Evolutionary conservation across 768 basidiomycete genomes (phyloP).

Genomic region (Podaxis sp.): DNA sequence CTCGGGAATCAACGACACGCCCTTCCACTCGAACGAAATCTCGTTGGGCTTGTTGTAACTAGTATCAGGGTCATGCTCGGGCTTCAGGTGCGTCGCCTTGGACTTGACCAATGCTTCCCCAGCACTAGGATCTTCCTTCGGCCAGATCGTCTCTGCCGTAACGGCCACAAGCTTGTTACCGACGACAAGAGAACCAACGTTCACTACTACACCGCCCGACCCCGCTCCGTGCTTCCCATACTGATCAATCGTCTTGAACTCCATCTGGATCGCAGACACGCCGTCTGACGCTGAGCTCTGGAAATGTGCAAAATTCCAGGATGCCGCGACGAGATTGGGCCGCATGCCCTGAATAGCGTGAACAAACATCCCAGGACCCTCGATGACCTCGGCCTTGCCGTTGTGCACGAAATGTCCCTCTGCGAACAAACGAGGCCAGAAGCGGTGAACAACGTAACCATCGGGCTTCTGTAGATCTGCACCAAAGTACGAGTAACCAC

Average conservation of each 20-base stretch:
- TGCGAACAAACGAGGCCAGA: slow-evolving; percentile 75
- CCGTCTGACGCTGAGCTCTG: slow-evolving; percentile 71
- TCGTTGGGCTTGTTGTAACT: slow-evolving; percentile 73
- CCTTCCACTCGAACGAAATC: slow-evolving; percentile 78
- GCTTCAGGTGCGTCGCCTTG: slow-evolving; percentile 61
- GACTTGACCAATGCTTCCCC: slow-evolving; percentile 47
- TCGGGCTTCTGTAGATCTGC: slow-evolving; percentile 65
- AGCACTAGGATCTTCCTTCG: slow-evolving; percentile 53
- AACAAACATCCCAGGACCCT: slow-evolving; percentile 82
- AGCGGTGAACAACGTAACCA: slow-evolving; percentile 86
- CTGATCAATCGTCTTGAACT: slow-evolving; percentile 80
- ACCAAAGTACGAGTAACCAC: slow-evolving; percentile 90
- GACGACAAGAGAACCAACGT: slow-evolving; percentile 82
- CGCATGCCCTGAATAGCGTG: slow-evolving; percentile 99
- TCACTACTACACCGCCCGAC: slow-evolving; percentile 82
- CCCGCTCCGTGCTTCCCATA: slow-evolving; percentile 80
- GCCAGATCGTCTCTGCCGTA: slow-evolving; percentile 79
- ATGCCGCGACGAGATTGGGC: slow-evolving; percentile 86
- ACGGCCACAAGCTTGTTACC: slow-evolving; percentile 75
- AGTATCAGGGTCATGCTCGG: slow-evolving; percentile 72
- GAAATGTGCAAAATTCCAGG: slow-evolving; percentile 97
- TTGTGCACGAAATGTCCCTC: slow-evolving; percentile 68
- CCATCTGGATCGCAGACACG: slow-evolving; percentile 92
- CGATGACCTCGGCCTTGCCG: slow-evolving; percentile 55
- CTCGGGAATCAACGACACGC: slow-evolving; percentile 55